Evolutionary conservation across 2,329 filamentous ascomycete species (phyloP).

Genomic region (Oidium heveae): DNA sequence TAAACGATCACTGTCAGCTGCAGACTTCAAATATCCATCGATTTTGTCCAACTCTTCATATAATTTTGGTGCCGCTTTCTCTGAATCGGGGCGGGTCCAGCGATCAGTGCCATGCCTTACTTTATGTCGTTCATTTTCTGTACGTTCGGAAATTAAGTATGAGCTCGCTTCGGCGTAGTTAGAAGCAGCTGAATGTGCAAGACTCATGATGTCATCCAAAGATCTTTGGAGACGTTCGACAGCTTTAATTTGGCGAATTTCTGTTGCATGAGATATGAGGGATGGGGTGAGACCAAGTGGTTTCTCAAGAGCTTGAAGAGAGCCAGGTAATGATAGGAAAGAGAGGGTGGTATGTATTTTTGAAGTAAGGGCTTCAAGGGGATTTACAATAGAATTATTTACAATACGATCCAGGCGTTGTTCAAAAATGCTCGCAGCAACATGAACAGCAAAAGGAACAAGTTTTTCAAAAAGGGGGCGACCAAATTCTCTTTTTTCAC

Average conservation of each 20-base stretch:
- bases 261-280: slow-evolving; percentile 72
- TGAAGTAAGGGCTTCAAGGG: slow-evolving; percentile 59
- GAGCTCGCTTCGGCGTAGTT: slow-evolving; percentile 67
- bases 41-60: slow-evolving; percentile 32
- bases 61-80: slow-evolving; percentile 29
- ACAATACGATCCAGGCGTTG: slow-evolving; percentile 77
- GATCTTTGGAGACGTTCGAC: slow-evolving; percentile 51
- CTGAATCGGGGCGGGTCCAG: slow-evolving; percentile 50
- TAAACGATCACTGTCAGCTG: slow-evolving; percentile 37
- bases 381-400: slow-evolving; percentile 64
- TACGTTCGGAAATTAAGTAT: slow-evolving; percentile 51
- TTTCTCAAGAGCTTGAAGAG: slow-evolving; percentile 82
- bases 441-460: slow-evolving; percentile 84
- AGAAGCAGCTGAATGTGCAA: slow-evolving; percentile 55
- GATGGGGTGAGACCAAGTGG: slow-evolving; percentile 71
- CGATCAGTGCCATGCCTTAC: slow-evolving; percentile 65
- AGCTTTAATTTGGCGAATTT: slow-evolving; percentile 76
- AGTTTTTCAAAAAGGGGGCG: slow-evolving; percentile 70
- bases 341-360: slow-evolving; percentile 56
- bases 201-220: slow-evolving; percentile 69
- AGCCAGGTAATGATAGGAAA: slow-evolving; percentile 71
- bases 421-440: slow-evolving; percentile 86
- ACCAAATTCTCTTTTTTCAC: slow-evolving; percentile 58
- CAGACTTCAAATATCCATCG: slow-evolving; percentile 60
- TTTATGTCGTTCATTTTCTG: slow-evolving; percentile 56